A percentile compares a stretch with the other conserved stretches of the same genome.
These are phyloP conservation scores for Umbellularia californica DNA, from an alignment of 164 flowering plant species.

Conservation along the genomic window DNA sequence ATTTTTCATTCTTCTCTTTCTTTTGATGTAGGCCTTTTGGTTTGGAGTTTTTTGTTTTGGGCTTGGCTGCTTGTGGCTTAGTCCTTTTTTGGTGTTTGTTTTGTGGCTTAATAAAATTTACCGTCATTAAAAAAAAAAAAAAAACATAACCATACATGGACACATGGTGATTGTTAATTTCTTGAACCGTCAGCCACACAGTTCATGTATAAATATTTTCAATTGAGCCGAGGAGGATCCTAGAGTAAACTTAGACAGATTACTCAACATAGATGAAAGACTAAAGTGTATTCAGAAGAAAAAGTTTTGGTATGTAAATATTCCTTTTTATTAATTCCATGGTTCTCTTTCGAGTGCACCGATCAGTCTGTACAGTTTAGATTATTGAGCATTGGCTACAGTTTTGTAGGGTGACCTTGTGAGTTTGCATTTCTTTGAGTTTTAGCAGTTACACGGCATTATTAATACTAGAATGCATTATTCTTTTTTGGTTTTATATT, in stretches of 20 bases:
- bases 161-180: no score
- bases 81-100: no score
- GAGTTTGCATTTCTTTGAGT: background rate
- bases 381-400: background rate
- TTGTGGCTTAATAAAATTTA: no score
- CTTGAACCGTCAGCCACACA: no score
- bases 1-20: no score
- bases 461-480: background rate
- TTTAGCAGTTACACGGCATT: background rate
- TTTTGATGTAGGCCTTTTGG: no score
- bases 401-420: background rate
- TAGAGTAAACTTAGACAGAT: background rate
- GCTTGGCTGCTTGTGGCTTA: no score
- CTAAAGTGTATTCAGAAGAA: background rate
- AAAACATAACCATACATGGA: no score
- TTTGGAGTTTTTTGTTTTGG: no score
- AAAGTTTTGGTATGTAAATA: no score
- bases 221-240: background rate
- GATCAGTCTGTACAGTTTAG: background rate
- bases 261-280: background rate
- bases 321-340: background rate
- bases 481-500: constrained; percentile 61
- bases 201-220: background rate
- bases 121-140: no score
- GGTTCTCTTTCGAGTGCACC: background rate